Evolutionary conservation across 2,329 filamentous ascomycete species (phyloP).

Genomic region (Aspergillus floridensis): DNA sequence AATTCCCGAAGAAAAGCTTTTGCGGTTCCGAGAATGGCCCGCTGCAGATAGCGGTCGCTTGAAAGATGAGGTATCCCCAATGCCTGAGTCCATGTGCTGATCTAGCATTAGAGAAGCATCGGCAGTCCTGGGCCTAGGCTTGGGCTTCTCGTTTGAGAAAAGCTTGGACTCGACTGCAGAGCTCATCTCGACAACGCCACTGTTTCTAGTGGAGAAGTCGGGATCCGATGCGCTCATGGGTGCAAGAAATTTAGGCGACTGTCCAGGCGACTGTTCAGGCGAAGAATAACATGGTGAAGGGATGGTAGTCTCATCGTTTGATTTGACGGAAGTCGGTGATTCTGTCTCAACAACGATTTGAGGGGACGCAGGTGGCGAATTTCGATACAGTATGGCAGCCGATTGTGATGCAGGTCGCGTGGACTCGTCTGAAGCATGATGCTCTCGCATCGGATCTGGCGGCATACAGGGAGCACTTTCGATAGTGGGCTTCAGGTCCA

Average conservation of each 20-base stretch:
- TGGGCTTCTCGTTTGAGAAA: slow-evolving; percentile 26
- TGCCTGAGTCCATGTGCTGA: slow-evolving; percentile 17
- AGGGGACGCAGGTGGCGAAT: slow-evolving; percentile 36
- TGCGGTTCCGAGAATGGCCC: slow-evolving; percentile 31
- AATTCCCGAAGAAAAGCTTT: slow-evolving; percentile 31
- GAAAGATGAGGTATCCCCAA: slow-evolving; percentile 19
- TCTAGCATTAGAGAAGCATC: slow-evolving; percentile 39
- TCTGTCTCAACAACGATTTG: slow-evolving; percentile 18
- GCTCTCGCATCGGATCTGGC: slow-evolving; percentile 37
- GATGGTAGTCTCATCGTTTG: slow-evolving; percentile 17
- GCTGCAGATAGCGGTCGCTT: slow-evolving; percentile 45
- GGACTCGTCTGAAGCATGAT: slow-evolving; percentile 27
- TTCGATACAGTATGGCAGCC: slow-evolving; percentile 27
- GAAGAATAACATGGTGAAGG: slow-evolving; percentile 70
- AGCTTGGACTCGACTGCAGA: slow-evolving; percentile 57
- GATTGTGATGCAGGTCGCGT: slow-evolving; percentile 36
- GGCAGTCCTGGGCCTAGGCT: slow-evolving; percentile 45
- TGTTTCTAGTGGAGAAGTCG: slow-evolving; percentile 72
- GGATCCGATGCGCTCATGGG: slow-evolving; percentile 66
- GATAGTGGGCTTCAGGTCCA: slow-evolving; percentile 44
- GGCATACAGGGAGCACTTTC: slow-evolving; percentile 60
- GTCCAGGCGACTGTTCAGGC: slow-evolving; percentile 79
- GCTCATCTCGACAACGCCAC: slow-evolving; percentile 32
- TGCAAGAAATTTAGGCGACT: slow-evolving; percentile 80
- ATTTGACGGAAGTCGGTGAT: slow-evolving; percentile 9